Conservation (phyloP, 1,284 basidiomycete species). For the Moesziomyces sp. region DNA sequence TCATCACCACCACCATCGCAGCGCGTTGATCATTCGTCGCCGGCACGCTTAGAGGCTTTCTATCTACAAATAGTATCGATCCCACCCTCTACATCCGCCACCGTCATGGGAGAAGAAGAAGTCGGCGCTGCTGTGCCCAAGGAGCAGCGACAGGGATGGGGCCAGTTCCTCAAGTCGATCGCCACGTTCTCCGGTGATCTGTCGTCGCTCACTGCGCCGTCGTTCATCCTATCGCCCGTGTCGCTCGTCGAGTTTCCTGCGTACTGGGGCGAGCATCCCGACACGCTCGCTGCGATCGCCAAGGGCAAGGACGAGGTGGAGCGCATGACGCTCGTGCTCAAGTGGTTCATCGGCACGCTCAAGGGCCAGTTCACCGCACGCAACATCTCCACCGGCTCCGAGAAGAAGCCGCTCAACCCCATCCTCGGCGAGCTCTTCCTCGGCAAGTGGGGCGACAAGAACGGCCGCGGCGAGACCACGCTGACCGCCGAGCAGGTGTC, state of each 20-base stretch:
- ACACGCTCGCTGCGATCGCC: constrained; percentile 55
- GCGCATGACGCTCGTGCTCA: constrained; percentile 64
- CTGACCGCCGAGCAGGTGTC: constrained; percentile 86
- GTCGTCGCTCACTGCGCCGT: constrained; percentile 90
- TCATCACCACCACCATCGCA: not conserved
- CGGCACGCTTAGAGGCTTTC: not conserved
- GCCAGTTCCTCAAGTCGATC: constrained; percentile 64
- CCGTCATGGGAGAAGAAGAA: constrained; percentile 55
- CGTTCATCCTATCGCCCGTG: constrained; percentile 70
- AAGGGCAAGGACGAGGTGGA: constrained; percentile 64
- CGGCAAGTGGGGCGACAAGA: constrained; percentile 85
- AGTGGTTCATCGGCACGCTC: constrained; percentile 74
- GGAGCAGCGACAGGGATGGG: constrained; percentile 61
- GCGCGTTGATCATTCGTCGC: not conserved
- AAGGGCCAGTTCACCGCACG: constrained; percentile 88
- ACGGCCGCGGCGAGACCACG: constrained; percentile 82
- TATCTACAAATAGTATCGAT: not conserved
- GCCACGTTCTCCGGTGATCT: constrained; percentile 78
- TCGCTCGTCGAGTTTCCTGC: constrained; percentile 66
- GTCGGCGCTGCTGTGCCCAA: constrained; percentile 52
- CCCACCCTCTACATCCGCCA: constrained; percentile 3
- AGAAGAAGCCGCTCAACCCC: constrained; percentile 97
- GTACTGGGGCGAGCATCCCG: constrained; percentile 68
- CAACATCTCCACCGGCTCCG: constrained; percentile 76
- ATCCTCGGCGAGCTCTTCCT: constrained; percentile 91